phyloP scores from a whole-genome alignment of 495 filamentous ascomycete species.

The Thozetella sp. region DNA sequence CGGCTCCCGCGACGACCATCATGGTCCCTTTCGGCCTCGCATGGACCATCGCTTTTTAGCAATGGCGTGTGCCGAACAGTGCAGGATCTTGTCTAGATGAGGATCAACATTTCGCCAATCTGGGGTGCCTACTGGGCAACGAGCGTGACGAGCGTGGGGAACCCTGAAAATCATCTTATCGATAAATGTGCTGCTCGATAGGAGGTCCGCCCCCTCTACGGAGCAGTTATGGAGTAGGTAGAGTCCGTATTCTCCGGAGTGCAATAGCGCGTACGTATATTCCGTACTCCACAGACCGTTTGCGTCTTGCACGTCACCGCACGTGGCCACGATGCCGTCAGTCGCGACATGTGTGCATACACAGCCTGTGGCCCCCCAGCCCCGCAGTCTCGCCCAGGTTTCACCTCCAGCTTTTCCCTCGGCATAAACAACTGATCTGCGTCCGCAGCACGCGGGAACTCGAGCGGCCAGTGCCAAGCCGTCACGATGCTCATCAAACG shows the following conservation, averaged over 20 bases:
- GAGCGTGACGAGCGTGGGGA: background rate
- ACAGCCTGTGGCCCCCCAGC: background rate
- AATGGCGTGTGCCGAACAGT: too few species aligned
- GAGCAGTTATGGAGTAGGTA: too few species aligned
- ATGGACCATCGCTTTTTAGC: background rate
- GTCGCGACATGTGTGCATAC: too few species aligned
- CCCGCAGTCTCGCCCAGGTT: background rate
- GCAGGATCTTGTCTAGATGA: too few species aligned
- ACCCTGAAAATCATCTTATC: background rate
- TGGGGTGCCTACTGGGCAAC: too few species aligned
- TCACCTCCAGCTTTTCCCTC: background rate
- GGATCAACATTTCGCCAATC: background rate
- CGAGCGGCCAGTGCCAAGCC: background rate
- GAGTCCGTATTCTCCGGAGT: too few species aligned
- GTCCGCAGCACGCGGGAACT: background rate
- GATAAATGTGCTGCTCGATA: too few species aligned
- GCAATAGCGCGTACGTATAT: too few species aligned
- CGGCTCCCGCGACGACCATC: background rate
- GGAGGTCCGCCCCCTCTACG: too few species aligned
- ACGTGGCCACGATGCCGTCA: background rate
- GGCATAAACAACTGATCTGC: background rate
- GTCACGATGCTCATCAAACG: slow-evolving; percentile 1
- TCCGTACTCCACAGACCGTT: background rate
- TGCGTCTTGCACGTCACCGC: background rate
- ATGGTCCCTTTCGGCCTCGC: too few species aligned